A percentile compares a stretch with the other conserved stretches of the same genome.
phyloP scores from a whole-genome alignment of 1,284 basidiomycete species.

The Cryptococcus hybrid region DNA sequence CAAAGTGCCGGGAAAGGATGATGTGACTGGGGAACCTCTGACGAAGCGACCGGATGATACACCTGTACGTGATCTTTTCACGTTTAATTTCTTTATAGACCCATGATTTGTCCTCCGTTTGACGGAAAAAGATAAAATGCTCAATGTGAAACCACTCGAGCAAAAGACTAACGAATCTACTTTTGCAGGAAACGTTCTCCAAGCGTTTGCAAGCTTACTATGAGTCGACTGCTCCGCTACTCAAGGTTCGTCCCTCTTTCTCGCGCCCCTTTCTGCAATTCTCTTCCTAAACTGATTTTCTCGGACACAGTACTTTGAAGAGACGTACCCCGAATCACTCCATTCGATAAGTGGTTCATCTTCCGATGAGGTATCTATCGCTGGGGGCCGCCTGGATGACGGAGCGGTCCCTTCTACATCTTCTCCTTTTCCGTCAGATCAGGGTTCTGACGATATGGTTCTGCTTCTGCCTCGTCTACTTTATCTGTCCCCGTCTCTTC shows the following conservation, averaged over 20 bases:
- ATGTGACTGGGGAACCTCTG: conserved; percentile 87
- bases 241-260: conserved; percentile 50
- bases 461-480: background rate
- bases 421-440: background rate
- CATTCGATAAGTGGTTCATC: conserved; percentile 75
- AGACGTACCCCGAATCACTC: conserved; percentile 58
- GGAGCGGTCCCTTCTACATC: conserved; percentile 8
- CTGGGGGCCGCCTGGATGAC: background rate
- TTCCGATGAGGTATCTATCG: conserved; percentile 74
- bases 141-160: no score
- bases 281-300: conserved; percentile 55
- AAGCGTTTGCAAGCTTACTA: conserved; percentile 81
- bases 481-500: background rate
- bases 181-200: conserved; percentile 61
- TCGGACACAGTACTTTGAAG: conserved; percentile 61
- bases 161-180: background rate
- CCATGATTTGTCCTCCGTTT: no score
- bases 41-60: conserved; percentile 90
- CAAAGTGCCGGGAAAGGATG: conserved; percentile 79
- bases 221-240: conserved; percentile 61
- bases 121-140: no score
- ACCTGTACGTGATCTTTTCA: conserved; percentile 61
- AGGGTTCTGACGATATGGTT: conserved; percentile 1
- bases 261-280: conserved; percentile 41
- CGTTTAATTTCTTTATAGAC: background rate